A percentile compares a stretch with the other conserved stretches of the same genome.
phyloP scores from a whole-genome alignment of 164 flowering plant genomes.

The Tinospora cordifolia region DNA sequence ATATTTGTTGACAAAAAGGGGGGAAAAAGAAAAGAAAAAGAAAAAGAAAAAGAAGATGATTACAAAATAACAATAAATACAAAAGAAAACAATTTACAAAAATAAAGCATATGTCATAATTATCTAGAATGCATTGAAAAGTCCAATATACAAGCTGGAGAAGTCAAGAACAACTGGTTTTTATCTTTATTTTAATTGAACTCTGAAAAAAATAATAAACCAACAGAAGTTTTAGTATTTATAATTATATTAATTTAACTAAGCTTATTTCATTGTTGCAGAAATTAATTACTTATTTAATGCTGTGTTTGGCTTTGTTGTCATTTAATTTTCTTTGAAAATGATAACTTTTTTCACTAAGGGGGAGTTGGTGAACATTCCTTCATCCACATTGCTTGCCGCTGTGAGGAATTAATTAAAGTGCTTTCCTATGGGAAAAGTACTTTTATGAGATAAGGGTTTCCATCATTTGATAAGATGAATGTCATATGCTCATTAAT shows the following conservation, averaged over 20 bases:
- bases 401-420: no score
- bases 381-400: neutral
- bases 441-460: neutral
- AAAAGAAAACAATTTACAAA: neutral
- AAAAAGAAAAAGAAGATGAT: neutral
- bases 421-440: neutral
- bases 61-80: neutral
- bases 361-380: conserved; percentile 2
- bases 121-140: neutral
- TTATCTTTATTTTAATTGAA: neutral
- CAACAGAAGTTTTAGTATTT: no score
- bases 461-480: conserved; percentile 4
- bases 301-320: neutral
- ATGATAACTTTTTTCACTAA: neutral
- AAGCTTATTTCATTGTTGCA: neutral
- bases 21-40: neutral
- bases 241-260: no score
- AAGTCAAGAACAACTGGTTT: neutral
- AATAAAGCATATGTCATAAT: neutral
- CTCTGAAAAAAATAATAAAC: neutral
- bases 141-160: conserved; percentile 1
- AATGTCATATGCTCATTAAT: neutral
- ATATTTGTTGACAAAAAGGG: no score
- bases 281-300: neutral
- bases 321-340: neutral